phyloP scores from a whole-genome alignment of 169 alveolate species.

The Plasmodium berghei region DNA sequence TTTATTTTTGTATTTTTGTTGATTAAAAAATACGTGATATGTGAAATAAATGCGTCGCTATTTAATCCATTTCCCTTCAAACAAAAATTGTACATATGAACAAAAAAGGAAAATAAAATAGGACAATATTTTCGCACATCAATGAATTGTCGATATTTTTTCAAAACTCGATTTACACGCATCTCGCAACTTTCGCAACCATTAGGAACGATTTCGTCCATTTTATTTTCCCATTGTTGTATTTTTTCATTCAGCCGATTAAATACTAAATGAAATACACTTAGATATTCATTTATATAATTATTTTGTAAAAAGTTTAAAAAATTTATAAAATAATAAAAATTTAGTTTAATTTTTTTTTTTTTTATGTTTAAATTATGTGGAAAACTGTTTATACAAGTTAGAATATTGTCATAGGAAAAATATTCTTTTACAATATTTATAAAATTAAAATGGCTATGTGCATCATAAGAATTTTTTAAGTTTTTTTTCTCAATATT shows the following conservation, averaged over 20 bases:
- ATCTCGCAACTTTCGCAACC: background rate
- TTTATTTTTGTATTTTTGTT: slow-evolving; percentile 36
- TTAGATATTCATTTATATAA: slow-evolving; percentile 11
- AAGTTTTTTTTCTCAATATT: background rate
- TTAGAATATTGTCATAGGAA: slow-evolving; percentile 7
- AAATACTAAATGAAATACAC: slow-evolving; percentile 46
- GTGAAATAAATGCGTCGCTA: slow-evolving; percentile 39
- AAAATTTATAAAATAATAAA: slow-evolving; percentile 34
- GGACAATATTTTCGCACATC: slow-evolving; percentile 28
- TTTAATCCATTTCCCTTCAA: slow-evolving; percentile 50
- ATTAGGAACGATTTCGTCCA: too few relatives aligned
- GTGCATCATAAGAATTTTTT: slow-evolving; percentile 24
- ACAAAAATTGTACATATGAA: slow-evolving; percentile 73
- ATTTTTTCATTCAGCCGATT: slow-evolving; percentile 3
- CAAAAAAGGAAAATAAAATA: slow-evolving; percentile 35
- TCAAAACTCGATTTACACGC: background rate
- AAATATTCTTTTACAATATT: slow-evolving; percentile 36
- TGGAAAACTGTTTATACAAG: background rate
- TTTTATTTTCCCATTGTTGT: background rate
- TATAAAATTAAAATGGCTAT: slow-evolving; percentile 57
- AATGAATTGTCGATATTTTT: slow-evolving; percentile 1
- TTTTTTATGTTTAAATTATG: background rate
- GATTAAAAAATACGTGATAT: slow-evolving; percentile 56
- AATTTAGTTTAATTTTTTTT: slow-evolving; percentile 32
- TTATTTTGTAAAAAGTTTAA: slow-evolving; percentile 33